These are phyloP conservation scores for Rutstroemia sp. DNA, from an alignment of 2,329 filamentous ascomycete species.

Conservation along the genomic window DNA sequence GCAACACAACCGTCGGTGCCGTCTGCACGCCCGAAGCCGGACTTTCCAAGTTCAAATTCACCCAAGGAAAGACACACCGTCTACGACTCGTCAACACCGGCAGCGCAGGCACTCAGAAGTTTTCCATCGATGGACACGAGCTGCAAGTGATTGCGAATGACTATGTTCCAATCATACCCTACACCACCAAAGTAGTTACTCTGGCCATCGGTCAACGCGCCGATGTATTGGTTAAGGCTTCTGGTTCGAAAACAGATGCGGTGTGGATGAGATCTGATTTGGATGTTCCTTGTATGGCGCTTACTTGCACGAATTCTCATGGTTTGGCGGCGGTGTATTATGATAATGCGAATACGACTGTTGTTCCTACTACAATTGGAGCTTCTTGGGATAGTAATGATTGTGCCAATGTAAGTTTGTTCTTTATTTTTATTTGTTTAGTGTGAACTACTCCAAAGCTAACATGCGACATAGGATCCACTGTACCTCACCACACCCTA, in stretches of 20 bases:
- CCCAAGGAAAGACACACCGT: conserved; percentile 35
- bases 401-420: conserved; percentile 6
- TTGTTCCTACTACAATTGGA: conserved; percentile 5
- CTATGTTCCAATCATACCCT: conserved; percentile 50
- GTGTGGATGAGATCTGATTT: conserved; percentile 55
- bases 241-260: conserved; percentile 37
- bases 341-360: conserved; percentile 1
- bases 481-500: conserved; percentile 1
- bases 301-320: conserved; percentile 36
- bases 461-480: neutral
- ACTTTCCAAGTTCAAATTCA: conserved; percentile 30
- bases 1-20: neutral
- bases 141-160: conserved; percentile 50
- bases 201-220: conserved; percentile 43
- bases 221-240: conserved; percentile 39
- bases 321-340: conserved; percentile 47
- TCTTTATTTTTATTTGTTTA: neutral
- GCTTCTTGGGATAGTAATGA: conserved; percentile 6
- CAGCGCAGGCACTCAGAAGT: conserved; percentile 30
- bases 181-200: conserved; percentile 37
- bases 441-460: neutral
- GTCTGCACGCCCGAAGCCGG: conserved; percentile 13
- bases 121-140: conserved; percentile 47
- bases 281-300: conserved; percentile 35
- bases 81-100: conserved; percentile 40